Base-by-base conservation (phyloP, 1,284 basidiomycete genomes). In the Somion occarium region DNA sequence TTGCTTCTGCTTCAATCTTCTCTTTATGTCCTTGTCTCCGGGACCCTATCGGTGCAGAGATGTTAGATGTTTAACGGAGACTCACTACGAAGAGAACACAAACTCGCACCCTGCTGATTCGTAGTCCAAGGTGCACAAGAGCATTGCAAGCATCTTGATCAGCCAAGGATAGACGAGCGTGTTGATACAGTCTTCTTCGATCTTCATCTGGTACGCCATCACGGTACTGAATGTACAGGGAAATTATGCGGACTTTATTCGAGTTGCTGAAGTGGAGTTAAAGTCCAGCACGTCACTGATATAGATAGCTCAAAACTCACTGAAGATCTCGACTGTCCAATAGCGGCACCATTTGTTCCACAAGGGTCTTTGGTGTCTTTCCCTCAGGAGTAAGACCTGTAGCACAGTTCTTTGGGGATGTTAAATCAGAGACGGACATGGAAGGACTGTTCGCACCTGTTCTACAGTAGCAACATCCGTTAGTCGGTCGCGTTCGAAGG, bases 141-240 rank as follows among this genome's bases (percentile, higher is more conserved):
- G 94, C 90, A 69, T 98, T 95, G 44, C 98, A 80, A 26, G 93
- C 91, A 62, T 98, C 96, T 73, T 97, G 94, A 65, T 99, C 97
- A 20, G 90, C 79, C 49, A 95, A 70, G 2, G 83, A 82, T 44
- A 99, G 72, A 27, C 93, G 78, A n/a, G 97, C 97, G 66, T 99
- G 97, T 67, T 98, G 95, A 68, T 96, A 99, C 53, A 99, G 70
- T 52, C 97, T 76, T 55, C 94, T 82, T 51, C 93, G 83, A 70
- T 99, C 97, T 65, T 99, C 97, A 53, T 98, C 96, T 18, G 96
- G 94, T 7, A 99, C 96, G 44, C 97, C 97, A 61, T 99, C 96
- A 43, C 94, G 87, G 69, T 89, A 85, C 68, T 98, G 85, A 61
- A 99, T 93, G 69, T 99, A 99, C 15, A 99, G 75, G 4, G 96